Evolutionary conservation across 2,329 filamentous ascomycete species (phyloP).

Genomic region (Calonectria henricotiae): DNA sequence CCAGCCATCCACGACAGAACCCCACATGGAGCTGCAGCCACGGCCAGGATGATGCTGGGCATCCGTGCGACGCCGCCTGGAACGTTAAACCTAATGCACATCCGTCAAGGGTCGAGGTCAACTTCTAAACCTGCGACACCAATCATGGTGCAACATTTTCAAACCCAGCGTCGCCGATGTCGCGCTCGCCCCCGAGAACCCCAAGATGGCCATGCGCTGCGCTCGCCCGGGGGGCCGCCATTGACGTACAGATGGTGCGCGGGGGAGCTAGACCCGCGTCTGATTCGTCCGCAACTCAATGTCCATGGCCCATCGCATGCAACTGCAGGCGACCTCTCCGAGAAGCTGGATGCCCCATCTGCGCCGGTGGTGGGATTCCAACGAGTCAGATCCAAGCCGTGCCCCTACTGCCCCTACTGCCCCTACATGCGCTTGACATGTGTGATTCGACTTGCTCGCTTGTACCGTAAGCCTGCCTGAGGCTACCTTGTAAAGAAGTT

Average conservation of each 20-base stretch:
- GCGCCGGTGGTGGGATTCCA: constrained; percentile 36
- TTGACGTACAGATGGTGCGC: constrained; percentile 53
- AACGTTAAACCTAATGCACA: constrained; percentile 53
- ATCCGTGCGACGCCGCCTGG: constrained; percentile 49
- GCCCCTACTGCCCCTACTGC: constrained; percentile 20
- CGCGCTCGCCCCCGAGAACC: constrained; percentile 49
- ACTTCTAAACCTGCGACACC: constrained; percentile 49
- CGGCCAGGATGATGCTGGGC: constrained; percentile 48
- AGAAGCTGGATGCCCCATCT: constrained; percentile 44
- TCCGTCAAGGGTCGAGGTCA: constrained; percentile 48
- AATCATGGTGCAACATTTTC: constrained; percentile 55
- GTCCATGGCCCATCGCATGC: constrained; percentile 38
- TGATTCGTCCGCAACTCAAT: constrained; percentile 49
- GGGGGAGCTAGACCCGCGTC: constrained; percentile 44
- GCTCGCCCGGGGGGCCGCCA: constrained; percentile 41
- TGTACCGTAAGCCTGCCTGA: constrained; percentile 18
- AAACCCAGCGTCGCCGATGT: constrained; percentile 55
- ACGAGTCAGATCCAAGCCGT: constrained; percentile 33
- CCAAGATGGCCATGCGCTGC: constrained; percentile 41
- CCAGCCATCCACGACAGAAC: constrained; percentile 51
- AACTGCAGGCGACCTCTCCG: constrained; percentile 40
- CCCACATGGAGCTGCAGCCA: constrained; percentile 51
- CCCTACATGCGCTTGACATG: constrained; percentile 21
- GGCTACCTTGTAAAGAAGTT: constrained; percentile 30
- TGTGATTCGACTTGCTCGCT: constrained; percentile 33